phyloP scores from a whole-genome alignment of 2,329 filamentous ascomycete species.

The Exophiala calicioides region DNA sequence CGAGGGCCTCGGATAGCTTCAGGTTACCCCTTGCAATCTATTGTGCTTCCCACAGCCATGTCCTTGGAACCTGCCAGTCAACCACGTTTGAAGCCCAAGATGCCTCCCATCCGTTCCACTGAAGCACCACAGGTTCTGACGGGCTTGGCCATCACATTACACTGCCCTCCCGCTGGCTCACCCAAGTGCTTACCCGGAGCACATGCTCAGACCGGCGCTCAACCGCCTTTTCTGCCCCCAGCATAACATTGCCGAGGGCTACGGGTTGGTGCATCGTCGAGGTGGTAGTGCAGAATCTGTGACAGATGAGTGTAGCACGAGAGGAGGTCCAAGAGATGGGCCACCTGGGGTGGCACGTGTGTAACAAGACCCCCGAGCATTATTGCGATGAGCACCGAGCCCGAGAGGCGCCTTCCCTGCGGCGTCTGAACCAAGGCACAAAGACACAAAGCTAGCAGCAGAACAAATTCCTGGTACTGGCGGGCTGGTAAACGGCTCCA shows the following conservation, averaged over 20 bases:
- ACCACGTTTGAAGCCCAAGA: slow-evolving; percentile 24
- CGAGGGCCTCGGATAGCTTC: background rate
- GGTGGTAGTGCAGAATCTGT: slow-evolving; percentile 16
- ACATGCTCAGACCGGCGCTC: background rate
- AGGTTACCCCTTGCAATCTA: slow-evolving; percentile 20
- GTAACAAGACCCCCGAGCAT: slow-evolving; percentile 4
- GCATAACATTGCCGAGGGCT: background rate
- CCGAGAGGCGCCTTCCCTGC: too few species aligned
- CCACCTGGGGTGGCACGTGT: slow-evolving; percentile 12
- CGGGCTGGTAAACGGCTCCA: too few species aligned
- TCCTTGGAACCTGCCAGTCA: slow-evolving; percentile 22
- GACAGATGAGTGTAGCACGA: slow-evolving; percentile 16
- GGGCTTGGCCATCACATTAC: too few species aligned
- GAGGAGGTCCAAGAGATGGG: slow-evolving; percentile 7
- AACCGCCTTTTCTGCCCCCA: slow-evolving; percentile 12
- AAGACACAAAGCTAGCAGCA: too few species aligned
- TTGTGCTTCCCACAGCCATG: slow-evolving; percentile 21
- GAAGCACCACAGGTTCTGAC: too few species aligned
- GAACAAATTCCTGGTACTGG: too few species aligned
- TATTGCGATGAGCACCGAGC: too few species aligned
- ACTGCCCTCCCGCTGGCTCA: too few species aligned
- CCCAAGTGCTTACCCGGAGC: background rate
- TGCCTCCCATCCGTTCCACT: too few species aligned
- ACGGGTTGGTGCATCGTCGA: slow-evolving; percentile 12
- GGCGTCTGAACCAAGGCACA: too few species aligned